These are phyloP conservation scores for Terana coerulea DNA, from an alignment of 768 basidiomycete species.

Conservation along the genomic window DNA sequence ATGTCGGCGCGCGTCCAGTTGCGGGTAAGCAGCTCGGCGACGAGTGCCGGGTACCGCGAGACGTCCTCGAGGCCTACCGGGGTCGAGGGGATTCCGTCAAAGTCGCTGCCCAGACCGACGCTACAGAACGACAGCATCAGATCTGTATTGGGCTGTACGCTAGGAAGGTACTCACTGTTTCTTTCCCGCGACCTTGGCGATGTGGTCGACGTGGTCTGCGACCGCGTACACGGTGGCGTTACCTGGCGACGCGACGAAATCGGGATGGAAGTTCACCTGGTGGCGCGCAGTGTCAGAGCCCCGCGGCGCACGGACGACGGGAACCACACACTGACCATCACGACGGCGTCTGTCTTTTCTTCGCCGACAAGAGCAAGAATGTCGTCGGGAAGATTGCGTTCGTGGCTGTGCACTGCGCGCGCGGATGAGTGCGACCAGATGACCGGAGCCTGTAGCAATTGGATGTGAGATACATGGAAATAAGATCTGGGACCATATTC, in stretches of 20 bases:
- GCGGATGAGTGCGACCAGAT: conserved; percentile 95
- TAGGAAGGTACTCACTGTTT: conserved; percentile 53
- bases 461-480: too few species aligned
- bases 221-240: conserved; percentile 65
- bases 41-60: conserved; percentile 79
- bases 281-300: neutral
- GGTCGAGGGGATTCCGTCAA: conserved; percentile 60
- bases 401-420: conserved; percentile 71
- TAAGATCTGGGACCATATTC: too few species aligned
- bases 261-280: conserved; percentile 78
- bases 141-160: too few species aligned
- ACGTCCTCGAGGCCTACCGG: conserved; percentile 86
- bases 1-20: conserved; percentile 86
- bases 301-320: neutral
- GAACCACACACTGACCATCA: conserved; percentile 75
- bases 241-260: conserved; percentile 60
- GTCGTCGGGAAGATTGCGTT: conserved; percentile 79
- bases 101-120: conserved; percentile 84
- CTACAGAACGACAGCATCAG: conserved; percentile 33
- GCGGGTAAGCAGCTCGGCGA: conserved; percentile 81
- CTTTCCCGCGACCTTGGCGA: conserved; percentile 68
- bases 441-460: conserved; percentile 72
- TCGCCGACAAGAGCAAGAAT: conserved; percentile 69
- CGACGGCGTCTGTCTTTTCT: conserved; percentile 74
- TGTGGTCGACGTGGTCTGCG: conserved; percentile 86